Evolutionary conservation across 306 rosid genomes (phyloP).

Genomic region (Sophora flavescens): DNA sequence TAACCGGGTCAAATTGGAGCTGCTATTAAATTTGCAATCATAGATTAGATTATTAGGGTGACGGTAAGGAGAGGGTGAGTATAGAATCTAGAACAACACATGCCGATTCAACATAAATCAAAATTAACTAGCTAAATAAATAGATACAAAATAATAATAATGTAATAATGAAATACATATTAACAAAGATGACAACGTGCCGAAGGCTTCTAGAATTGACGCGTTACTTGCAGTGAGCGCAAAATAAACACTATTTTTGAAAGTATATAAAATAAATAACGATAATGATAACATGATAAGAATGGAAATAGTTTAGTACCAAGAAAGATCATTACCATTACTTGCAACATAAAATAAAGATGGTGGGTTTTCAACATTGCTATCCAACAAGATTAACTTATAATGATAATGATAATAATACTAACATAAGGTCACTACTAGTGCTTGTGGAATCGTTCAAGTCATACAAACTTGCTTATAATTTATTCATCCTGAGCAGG

Average conservation of each 20-base stretch:
- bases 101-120: conserved; percentile 22
- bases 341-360: conserved; percentile 19
- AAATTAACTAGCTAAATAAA: background rate
- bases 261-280: background rate
- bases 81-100: conserved; percentile 47
- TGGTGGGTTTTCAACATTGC: background rate
- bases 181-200: background rate
- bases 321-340: background rate
- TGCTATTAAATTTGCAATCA: conserved; percentile 35
- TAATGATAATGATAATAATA: background rate
- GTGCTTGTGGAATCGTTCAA: conserved; percentile 20
- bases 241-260: conserved; percentile 17
- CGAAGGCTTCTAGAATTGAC: conserved; percentile 32
- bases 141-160: background rate
- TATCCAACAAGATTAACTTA: background rate
- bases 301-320: background rate
- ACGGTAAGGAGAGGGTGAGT: background rate
- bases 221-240: conserved; percentile 17
- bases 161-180: no score
- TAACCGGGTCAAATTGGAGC: conserved; percentile 38
- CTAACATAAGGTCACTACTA: background rate
- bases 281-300: background rate
- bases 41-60: conserved; percentile 2
- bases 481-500: background rate
- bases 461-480: background rate